These are phyloP conservation scores for Ceratobasidium papillatum DNA, from an alignment of 1,284 basidiomycete species.

Conservation along the genomic window DNA sequence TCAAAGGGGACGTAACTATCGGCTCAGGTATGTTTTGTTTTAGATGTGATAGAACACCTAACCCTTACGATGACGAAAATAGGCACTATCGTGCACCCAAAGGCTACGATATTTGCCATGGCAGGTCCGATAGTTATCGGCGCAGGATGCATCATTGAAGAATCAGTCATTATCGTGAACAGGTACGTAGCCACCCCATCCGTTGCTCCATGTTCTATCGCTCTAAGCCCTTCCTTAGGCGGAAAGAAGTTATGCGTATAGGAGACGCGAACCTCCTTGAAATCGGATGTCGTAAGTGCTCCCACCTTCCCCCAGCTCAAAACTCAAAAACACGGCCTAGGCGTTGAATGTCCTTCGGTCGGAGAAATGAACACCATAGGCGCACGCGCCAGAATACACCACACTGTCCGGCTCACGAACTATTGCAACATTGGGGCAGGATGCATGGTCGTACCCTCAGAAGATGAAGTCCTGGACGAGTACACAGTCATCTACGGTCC, in stretches of 20 bases:
- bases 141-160: conserved; percentile 89
- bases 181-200: conserved; percentile 56
- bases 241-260: conserved; percentile 87
- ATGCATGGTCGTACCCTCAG: conserved; percentile 75
- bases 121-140: conserved; percentile 89
- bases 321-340: conserved; percentile 54
- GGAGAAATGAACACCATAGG: conserved; percentile 88
- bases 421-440: conserved; percentile 85
- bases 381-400: conserved; percentile 79
- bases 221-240: conserved; percentile 53
- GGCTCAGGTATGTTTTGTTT: conserved; percentile 65
- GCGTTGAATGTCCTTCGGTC: conserved; percentile 83
- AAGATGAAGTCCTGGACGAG: conserved; percentile 81
- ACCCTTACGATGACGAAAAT: background rate
- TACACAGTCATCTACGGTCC: conserved; percentile 87
- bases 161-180: conserved; percentile 87
- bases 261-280: conserved; percentile 94
- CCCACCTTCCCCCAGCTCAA: background rate
- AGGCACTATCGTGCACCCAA: conserved; percentile 92
- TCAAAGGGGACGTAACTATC: conserved; percentile 91
- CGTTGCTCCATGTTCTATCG: background rate
- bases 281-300: conserved; percentile 81
- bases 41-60: background rate
- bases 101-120: conserved; percentile 88
- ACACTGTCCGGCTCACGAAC: conserved; percentile 77